phyloP scores from a whole-genome alignment of 352 stramenopile genomes.

The Thalassiosira mediterranea region DNA sequence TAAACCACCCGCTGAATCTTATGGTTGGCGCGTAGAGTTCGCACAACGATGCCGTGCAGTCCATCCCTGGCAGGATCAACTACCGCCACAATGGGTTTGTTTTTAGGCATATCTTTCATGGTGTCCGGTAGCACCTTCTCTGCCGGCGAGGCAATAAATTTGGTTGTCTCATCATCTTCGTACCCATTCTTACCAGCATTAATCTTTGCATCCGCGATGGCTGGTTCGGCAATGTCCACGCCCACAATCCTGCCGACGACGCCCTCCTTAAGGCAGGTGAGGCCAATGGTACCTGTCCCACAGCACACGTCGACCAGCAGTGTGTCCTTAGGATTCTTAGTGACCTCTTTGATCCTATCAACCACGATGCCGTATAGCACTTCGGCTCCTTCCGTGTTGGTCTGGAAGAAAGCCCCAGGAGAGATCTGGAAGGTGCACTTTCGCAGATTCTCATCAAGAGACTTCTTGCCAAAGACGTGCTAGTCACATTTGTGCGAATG shows the following conservation, averaged over 20 bases:
- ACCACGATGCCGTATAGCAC: conserved; percentile 94
- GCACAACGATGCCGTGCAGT: conserved; percentile 87
- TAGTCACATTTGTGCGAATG: conserved; percentile 20
- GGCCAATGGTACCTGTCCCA: conserved; percentile 96
- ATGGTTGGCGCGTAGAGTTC: conserved; percentile 56
- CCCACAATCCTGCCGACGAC: conserved; percentile 78
- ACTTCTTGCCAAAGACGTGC: conserved; percentile 74
- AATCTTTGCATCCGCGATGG: conserved; percentile 89
- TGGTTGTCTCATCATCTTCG: conserved; percentile 16
- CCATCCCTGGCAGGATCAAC: conserved; percentile 96
- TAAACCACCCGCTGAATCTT: conserved; percentile 88
- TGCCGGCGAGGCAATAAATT: conserved; percentile 68
- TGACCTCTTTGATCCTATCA: conserved; percentile 84
- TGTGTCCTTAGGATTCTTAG: conserved; percentile 20
- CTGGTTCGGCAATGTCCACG: conserved; percentile 82
- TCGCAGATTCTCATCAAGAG: conserved; percentile 64
- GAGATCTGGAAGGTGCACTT: conserved; percentile 79
- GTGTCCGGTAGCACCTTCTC: conserved; percentile 68
- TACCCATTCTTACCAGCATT: conserved; percentile 80
- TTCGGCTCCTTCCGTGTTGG: conserved; percentile 95
- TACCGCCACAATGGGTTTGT: conserved; percentile 89
- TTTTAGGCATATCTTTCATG: conserved; percentile 52
- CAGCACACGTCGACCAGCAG: conserved; percentile 98
- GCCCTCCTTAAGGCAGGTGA: conserved; percentile 76
- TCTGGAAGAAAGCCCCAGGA: conserved; percentile 85